Evolutionary conservation across 345 rosid genomes (phyloP), one percentile per base, ranked within the genome.

Genomic region (Eucalyptus tenuipes): DNA sequence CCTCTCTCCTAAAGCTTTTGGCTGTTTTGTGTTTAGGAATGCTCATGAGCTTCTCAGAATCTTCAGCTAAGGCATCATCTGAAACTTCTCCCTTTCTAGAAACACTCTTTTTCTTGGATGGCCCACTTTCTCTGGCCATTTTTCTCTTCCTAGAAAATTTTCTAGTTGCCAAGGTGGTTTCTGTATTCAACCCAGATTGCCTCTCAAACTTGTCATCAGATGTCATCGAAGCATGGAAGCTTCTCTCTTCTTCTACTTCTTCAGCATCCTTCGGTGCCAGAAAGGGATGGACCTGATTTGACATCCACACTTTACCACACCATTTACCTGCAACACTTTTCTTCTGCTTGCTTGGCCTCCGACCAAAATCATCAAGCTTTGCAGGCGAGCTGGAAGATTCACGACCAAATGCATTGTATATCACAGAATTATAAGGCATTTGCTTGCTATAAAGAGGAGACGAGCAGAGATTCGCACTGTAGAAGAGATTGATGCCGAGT

Each of bases 291-390:
- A 97, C 97, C 94, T 95, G 99, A 94, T 94, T 96, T 87, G 99
- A 97, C 99, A 95, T 97, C 99, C 99, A 97, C 90, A 96, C 97
- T 91, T 92, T 96, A 85, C 99, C 99, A 90, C 99, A 97, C 99
- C 99, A 97, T 94, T 94, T 97, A 55, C 99, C 99, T 6, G 91
- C 99, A 91, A 96, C 99, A 49, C 93, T 95, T 85, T 96, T 97
- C 92, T 90, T 97, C 92, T 90, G 99, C 91, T 91, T 94, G 86
- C 89, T 88, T 59, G 92, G 85, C 90, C 94, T 92, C 94, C 92
- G 93, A 86, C 95, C 95, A 71, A 90, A 89, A 52, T 89, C 89
- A 87, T 93, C 89, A 33, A 88, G 85, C 89, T 95, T 89, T 44
- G 79, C 68, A 68, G 93, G 95, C 5, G 96, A 94, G 92, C 92